Base-by-base conservation (phyloP, 2,329 filamentous ascomycete genomes). In the Sphaerulina vaccinii region DNA sequence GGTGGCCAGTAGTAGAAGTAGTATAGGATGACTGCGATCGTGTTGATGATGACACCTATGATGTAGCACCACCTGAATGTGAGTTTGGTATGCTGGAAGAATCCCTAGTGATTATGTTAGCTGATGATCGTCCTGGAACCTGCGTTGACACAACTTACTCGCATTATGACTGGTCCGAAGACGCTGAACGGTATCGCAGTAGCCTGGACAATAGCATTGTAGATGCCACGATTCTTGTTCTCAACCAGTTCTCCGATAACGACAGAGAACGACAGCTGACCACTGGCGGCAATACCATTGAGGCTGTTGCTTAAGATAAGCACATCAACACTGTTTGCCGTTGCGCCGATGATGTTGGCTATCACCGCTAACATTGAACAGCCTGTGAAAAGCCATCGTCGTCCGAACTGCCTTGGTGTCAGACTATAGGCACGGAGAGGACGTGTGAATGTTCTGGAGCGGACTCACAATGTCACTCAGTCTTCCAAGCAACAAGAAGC, bases 1-100 rank as follows among this genome's bases (percentile, higher is more conserved):
- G 58, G 58, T 16, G 58, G 58, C 29, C 49, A 52, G 37, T 61
- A 61, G 41, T 59, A 59, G 47, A 59, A 33, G 22, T 42, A 40
- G 32, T 56, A 59, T 1, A 61, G 42, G 8, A 51, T n/a, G 9
- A 59, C 42, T 5, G 57, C 52, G 32, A 61, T 38, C 16, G 52
- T 42, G 37, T 58, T 56, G 33, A 56, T 50, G 29, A 55, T 50
- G 7, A 56, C 54, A 11, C 52, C 49, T 5, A 55, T 41, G 15
- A 60, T 55, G n/a, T 54, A 57, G 32, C 47, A 37, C 48, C 43
- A 58, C n/a, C 57, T 45, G 27, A 54, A 60, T 3, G 55, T 53
- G 16, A 52, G 19, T 7, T 44, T 29, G 2, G 50, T 48, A n/a
- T 51, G 51, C 16, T 59, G 48, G 23, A 58, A 54, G 39, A 59